Percentiles rank a stretch among this genome's conserved stretches.
Conservation (phyloP, 164 flowering plant species). For the Tetracentron sinense region DNA sequence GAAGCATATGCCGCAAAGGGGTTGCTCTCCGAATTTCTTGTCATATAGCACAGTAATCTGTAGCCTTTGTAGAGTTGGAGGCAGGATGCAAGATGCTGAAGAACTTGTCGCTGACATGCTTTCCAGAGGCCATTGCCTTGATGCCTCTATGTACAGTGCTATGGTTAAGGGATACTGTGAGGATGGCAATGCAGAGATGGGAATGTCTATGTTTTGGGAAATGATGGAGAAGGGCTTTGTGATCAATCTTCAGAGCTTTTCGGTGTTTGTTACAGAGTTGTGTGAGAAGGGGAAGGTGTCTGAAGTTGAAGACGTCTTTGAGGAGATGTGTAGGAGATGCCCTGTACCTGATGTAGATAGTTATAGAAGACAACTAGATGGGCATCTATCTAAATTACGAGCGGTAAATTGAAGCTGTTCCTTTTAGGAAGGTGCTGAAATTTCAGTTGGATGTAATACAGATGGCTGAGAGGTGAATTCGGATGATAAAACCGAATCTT, state of each 20-base stretch:
- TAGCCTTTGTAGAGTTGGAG: conserved; percentile 30
- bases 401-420: too few species aligned
- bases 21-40: conserved; percentile 42
- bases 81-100: conserved; percentile 38
- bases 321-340: conserved; percentile 31
- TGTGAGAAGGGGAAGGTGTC: conserved; percentile 21
- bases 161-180: conserved; percentile 35
- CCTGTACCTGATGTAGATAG: conserved; percentile 13
- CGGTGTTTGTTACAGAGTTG: conserved; percentile 29
- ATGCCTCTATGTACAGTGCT: conserved; percentile 30
- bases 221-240: conserved; percentile 25
- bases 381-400: conserved; percentile 6
- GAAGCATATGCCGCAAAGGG: conserved; percentile 32
- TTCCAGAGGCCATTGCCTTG: conserved; percentile 28
- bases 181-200: conserved; percentile 30
- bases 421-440: too few species aligned
- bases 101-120: conserved; percentile 38
- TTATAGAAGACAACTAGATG: conserved; percentile 25
- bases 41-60: conserved; percentile 38
- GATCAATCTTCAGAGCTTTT: conserved; percentile 32
- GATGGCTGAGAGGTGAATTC: too few species aligned
- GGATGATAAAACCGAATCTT: too few species aligned
- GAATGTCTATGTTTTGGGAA: conserved; percentile 25
- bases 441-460: too few species aligned
- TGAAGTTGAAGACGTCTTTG: conserved; percentile 28